phyloP scores from a whole-genome alignment of 768 basidiomycete genomes.

The Boletus sp. region DNA sequence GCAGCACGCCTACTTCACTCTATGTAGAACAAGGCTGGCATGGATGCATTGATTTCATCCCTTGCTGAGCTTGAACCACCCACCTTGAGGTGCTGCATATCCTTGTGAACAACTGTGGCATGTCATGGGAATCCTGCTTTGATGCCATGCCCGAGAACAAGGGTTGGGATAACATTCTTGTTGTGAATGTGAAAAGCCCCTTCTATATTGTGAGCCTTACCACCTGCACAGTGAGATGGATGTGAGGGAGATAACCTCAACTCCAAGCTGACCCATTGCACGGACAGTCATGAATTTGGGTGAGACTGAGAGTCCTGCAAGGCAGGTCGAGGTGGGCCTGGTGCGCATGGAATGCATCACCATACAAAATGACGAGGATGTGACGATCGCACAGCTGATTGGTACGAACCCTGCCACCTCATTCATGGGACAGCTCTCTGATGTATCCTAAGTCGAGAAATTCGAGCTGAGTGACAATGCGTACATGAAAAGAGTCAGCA shows the following conservation, averaged over 20 bases:
- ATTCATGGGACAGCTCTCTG: too few species aligned
- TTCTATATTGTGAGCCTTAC: conserved; percentile 74
- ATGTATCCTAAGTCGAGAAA: too few species aligned
- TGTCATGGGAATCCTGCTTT: conserved; percentile 74
- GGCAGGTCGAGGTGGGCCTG: conserved; percentile 48
- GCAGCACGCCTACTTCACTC: neutral
- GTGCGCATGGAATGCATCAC: conserved; percentile 76
- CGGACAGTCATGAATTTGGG: conserved; percentile 59
- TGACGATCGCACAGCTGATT: too few species aligned
- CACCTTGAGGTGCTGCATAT: conserved; percentile 73
- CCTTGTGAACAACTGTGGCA: conserved; percentile 81
- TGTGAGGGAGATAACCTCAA: conserved; percentile 64
- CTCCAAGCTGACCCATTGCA: conserved; percentile 21
- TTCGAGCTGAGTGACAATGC: too few species aligned
- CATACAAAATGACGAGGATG: too few species aligned
- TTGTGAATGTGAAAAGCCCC: conserved; percentile 81
- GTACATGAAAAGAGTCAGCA: too few species aligned
- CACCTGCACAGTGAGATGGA: too few species aligned
- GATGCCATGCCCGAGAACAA: conserved; percentile 73
- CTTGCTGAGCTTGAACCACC: conserved; percentile 62
- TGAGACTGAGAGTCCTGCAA: conserved; percentile 85
- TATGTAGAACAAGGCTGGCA: conserved; percentile 70
- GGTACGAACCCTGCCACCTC: too few species aligned
- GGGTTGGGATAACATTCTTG: conserved; percentile 84
- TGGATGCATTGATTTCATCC: conserved; percentile 65